Base-by-base conservation (phyloP, 495 filamentous ascomycete species). In the Xylaria telfairii region DNA sequence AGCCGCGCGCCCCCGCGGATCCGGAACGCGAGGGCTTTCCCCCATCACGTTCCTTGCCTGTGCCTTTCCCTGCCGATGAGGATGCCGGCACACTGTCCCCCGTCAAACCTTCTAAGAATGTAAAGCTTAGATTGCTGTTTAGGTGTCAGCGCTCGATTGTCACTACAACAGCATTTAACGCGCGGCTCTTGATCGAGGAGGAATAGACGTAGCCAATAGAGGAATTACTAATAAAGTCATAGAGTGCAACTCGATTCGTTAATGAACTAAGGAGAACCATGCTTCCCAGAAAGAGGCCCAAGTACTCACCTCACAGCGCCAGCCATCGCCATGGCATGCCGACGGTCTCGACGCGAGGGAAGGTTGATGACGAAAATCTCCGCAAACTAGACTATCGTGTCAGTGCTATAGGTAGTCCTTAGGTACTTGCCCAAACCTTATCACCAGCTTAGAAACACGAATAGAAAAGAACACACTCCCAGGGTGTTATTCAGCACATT, bases 311-410 rank as follows among this genome's bases (percentile, higher is more conserved):
- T 66, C 26, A 66, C 73, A 1, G 84, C 84, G 4, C 89, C 85
- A 2, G 86, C 82, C 3, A 90, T 76, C 3, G 80, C 78, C 62
- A 91, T 81, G 12, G 83, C 87, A 82, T 92, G 89, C 28, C 88
- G 86, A 37, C 90, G 87, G 71, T 92, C 90, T 9, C 86, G 85
- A 24, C 90, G 83, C 26, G 83, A 81, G 5, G 87, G 85, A 37
- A 92, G 79, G 57, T 87, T 89, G 60, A 92, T 85, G 56, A 89
- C 88, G 71, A 89, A 87, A 34, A 92, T 81, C 66, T 88, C 84
- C 56, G 87, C 75, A 71, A 91, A 90, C 89, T 90, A 54, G 7
- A 5, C 6, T 4, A 28, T 54, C 26, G 7, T 30, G 6, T 54
- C 12, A 54, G 49, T 53, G 13, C 49, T 28, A 0, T 28, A 15